Evolutionary conservation across 495 filamentous ascomycete species (phyloP).

Genomic region (Aspergillus cavernicola): DNA sequence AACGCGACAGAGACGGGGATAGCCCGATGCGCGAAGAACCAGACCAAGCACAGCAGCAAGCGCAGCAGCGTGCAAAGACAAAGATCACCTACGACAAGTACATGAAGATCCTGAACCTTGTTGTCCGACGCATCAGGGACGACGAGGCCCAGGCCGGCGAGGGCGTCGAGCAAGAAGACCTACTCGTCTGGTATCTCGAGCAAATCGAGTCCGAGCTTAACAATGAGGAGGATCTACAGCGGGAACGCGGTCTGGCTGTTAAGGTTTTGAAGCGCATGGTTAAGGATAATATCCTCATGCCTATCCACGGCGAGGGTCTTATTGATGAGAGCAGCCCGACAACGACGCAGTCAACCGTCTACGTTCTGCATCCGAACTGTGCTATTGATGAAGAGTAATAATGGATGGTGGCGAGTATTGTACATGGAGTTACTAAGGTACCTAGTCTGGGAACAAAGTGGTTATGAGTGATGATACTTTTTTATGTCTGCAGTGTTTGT

Average conservation of each 20-base stretch:
- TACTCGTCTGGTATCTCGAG: slow-evolving; percentile 91
- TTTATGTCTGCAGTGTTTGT: not conserved
- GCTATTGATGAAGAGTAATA: slow-evolving; percentile 65
- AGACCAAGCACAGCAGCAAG: slow-evolving; percentile 29
- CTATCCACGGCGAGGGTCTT: slow-evolving; percentile 79
- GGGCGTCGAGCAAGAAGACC: slow-evolving; percentile 82
- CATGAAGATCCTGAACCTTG: slow-evolving; percentile 77
- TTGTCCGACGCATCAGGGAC: slow-evolving; percentile 79
- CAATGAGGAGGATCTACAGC: slow-evolving; percentile 72
- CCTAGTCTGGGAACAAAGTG: not conserved
- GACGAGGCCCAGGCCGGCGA: slow-evolving; percentile 68
- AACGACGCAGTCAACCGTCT: slow-evolving; percentile 59
- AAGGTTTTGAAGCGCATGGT: slow-evolving; percentile 96
- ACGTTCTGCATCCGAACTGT: slow-evolving; percentile 94
- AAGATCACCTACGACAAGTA: slow-evolving; percentile 97
- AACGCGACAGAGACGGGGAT: slow-evolving; percentile 63
- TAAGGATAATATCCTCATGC: slow-evolving; percentile 94
- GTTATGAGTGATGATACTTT: slow-evolving; percentile 6
- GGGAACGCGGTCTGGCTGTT: slow-evolving; percentile 68
- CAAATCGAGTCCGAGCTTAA: slow-evolving; percentile 82
- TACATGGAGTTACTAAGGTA: not conserved
- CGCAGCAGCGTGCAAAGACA: slow-evolving; percentile 59
- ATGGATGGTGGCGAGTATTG: not conserved
- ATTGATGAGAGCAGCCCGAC: slow-evolving; percentile 51
- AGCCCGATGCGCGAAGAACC: slow-evolving; percentile 59